A percentile compares a stretch with the other conserved stretches of the same genome.
phyloP scores from a whole-genome alignment of 192 early-diverging fungal genomes.

The Coemansia sp. region DNA sequence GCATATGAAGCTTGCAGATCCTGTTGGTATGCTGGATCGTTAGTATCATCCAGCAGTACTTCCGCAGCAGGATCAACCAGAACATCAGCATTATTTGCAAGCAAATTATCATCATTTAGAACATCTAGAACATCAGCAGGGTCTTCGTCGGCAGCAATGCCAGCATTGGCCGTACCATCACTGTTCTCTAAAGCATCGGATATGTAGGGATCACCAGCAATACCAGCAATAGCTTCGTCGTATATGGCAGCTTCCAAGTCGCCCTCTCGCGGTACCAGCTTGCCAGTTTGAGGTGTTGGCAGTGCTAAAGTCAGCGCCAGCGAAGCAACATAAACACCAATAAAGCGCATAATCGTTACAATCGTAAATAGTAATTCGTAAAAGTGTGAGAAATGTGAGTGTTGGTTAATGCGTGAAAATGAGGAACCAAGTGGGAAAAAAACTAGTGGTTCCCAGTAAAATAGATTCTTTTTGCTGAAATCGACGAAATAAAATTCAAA shows the following conservation, averaged over 20 bases:
- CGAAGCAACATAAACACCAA: slow-evolving; percentile 26
- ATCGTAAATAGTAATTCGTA: slow-evolving; percentile 2
- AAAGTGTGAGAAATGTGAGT: neutral
- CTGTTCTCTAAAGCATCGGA: slow-evolving; percentile 4
- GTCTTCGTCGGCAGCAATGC: neutral
- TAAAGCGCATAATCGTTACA: slow-evolving; percentile 30
- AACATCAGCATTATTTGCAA: neutral
- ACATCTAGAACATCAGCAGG: slow-evolving; percentile 1
- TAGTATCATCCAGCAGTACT: neutral
- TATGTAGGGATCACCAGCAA: neutral
- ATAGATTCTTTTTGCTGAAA: too few relatives aligned
- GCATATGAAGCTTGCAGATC: too few relatives aligned
- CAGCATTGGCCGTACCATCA: slow-evolving; percentile 1
- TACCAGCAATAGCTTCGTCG: slow-evolving; percentile 11
- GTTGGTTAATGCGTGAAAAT: neutral
- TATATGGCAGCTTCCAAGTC: slow-evolving; percentile 31
- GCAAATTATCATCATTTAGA: neutral
- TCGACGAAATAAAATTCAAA: too few relatives aligned
- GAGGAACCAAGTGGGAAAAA: too few relatives aligned
- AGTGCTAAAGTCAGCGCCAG: slow-evolving; percentile 25
- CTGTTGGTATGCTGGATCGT: too few relatives aligned
- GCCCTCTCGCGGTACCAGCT: slow-evolving; percentile 12
- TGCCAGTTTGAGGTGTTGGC: slow-evolving; percentile 7
- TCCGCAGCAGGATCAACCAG: neutral
- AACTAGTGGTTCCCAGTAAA: too few relatives aligned